A percentile compares a stretch with the other conserved stretches of the same genome.
Conservation (phyloP, 179 eudicot species). For the Spergularia azorica region DNA sequence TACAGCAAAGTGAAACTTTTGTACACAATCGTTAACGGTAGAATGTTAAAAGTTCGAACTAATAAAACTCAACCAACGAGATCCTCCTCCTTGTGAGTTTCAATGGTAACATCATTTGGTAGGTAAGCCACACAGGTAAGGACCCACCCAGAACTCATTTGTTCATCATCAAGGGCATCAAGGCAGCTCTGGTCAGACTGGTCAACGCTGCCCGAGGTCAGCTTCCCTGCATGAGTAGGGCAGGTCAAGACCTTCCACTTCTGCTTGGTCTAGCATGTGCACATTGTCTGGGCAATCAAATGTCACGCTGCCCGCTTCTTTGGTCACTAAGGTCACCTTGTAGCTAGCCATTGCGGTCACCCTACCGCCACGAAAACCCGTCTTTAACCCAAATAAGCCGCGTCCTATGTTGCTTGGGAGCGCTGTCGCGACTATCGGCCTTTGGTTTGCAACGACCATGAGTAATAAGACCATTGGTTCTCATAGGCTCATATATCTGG, state of each 20-base stretch:
- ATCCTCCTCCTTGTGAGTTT: conserved; percentile 84
- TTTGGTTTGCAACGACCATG: conserved; percentile 24
- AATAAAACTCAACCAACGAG: conserved; percentile 37
- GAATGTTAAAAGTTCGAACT: too few species aligned
- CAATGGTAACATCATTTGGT: conserved; percentile 49
- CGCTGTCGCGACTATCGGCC: conserved; percentile 27
- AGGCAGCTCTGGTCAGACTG: conserved; percentile 73
- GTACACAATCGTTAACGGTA: too few species aligned
- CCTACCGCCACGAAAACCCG: conserved; percentile 20
- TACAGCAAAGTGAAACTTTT: too few species aligned
- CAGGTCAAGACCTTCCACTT: conserved; percentile 60
- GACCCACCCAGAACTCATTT: conserved; percentile 57
- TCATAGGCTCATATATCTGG: too few species aligned
- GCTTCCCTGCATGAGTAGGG: conserved; percentile 80
- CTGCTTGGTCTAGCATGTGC: conserved; percentile 71
- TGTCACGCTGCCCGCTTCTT: conserved; percentile 35
- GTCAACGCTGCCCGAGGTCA: conserved; percentile 50
- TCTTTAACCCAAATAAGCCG: conserved; percentile 20
- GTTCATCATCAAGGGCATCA: conserved; percentile 50
- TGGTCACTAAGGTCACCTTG: conserved; percentile 67
- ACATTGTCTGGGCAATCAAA: conserved; percentile 53
- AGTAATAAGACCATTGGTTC: conserved; percentile 18
- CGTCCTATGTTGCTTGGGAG: conserved; percentile 20
- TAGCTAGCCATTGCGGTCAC: conserved; percentile 27
- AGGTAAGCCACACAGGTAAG: conserved; percentile 83